Evolutionary conservation across 1,284 basidiomycete species (phyloP), one percentile per base, ranked within the genome.

Genomic region (Trametes versicolor): DNA sequence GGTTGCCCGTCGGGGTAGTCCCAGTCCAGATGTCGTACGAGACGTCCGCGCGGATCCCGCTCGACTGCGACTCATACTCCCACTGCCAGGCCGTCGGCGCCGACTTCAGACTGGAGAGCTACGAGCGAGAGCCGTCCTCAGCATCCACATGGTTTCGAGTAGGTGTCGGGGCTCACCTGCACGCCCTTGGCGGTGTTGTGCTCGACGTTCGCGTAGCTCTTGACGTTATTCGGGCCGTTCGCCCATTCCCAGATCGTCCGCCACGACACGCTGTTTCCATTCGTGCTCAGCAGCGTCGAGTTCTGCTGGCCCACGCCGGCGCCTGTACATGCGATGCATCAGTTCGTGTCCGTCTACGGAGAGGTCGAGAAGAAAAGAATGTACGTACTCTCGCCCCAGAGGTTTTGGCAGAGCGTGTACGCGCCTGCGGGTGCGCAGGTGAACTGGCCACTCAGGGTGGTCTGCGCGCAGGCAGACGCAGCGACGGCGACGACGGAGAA

Each of bases 1-100:
- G 82, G 0, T 72, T 66, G 50, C 85, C 86, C 13, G 79, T 75
- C 6, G 78, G 69, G 4, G 82, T 74, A 4, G 70, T 74, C 21
- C 86, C 86, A 27, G 80, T 74, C 86, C 86, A 88, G 59, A 88
- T 85, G 68, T 87, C 86, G 64, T 87, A 85, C 80, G 85, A 79
- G 62, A 88, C 85, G 71, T 88, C 85, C 12, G 86, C 86, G 49
- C 85, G 79, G 63, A 87, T 80, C 37, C 79, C 82, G 15, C 73
- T 39, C 17, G 85, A 85, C 68, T 82, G 66, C 3, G 78, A 74
- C 25, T 79, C 70, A 68, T 87, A 87, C 23, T 70, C 62, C 86
- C 86, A 87, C 59, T 72, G 75, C 85, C 85, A 87, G 2, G 75
- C 70, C 2, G 85, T 86, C 4, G 84, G 84, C 2, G 82, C 85